These are phyloP conservation scores for Rhizopogon hawkerae DNA, from an alignment of 1,284 basidiomycete species.

Conservation along the genomic window DNA sequence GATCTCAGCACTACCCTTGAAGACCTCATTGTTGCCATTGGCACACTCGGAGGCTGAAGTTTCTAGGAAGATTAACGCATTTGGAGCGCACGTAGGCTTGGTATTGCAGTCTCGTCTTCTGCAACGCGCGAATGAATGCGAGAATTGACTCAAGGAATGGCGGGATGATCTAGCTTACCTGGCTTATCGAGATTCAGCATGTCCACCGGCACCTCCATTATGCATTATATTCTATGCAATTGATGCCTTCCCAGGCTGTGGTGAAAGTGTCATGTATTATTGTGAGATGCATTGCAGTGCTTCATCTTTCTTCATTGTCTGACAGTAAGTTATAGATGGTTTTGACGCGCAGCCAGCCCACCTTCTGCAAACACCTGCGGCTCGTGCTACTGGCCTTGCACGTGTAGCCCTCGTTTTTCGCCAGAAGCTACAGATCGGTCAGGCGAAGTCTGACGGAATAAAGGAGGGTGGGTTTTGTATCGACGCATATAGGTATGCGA, in stretches of 20 bases:
- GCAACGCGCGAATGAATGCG: slow-evolving; percentile 38
- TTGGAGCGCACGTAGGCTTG: slow-evolving; percentile 30
- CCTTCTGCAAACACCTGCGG: slow-evolving; percentile 48
- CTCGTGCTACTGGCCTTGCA: slow-evolving; percentile 67
- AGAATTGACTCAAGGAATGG: slow-evolving; percentile 77
- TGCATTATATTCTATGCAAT: not conserved
- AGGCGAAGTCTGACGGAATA: slow-evolving; percentile 61
- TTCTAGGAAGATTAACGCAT: slow-evolving; percentile 53
- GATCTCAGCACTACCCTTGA: slow-evolving; percentile 50
- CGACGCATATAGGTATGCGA: slow-evolving; percentile 72
- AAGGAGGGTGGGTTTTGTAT: slow-evolving; percentile 77
- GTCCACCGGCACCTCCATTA: slow-evolving; percentile 16
- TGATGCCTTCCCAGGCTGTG: slow-evolving; percentile 45
- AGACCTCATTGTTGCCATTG: slow-evolving; percentile 54
- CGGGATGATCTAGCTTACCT: slow-evolving; percentile 72
- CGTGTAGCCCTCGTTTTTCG: slow-evolving; percentile 69
- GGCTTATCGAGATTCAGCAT: slow-evolving; percentile 66
- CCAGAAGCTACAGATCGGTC: slow-evolving; percentile 55
- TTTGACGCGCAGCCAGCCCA: slow-evolving; percentile 61
- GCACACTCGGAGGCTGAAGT: slow-evolving; percentile 50
- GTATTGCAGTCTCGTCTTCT: slow-evolving; percentile 53
- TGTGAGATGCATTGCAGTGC: slow-evolving; percentile 33
- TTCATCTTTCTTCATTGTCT: not conserved
- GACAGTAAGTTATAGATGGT: slow-evolving; percentile 43
- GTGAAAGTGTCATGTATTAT: slow-evolving; percentile 74